Base-by-base conservation (phyloP, 345 rosid genomes). In the Camelina hispida region DNA sequence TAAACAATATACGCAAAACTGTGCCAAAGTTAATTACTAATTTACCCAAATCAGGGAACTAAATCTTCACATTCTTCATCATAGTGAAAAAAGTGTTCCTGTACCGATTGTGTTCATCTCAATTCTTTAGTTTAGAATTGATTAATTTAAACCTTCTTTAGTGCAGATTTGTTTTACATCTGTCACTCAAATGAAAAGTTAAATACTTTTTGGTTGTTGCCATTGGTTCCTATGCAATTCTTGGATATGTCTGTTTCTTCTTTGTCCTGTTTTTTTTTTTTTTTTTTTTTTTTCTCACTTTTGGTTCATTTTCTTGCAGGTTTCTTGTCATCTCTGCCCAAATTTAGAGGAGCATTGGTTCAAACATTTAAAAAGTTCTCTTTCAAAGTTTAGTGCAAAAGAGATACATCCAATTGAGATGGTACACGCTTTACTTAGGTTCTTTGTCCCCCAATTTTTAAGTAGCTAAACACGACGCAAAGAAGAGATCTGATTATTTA, bases 321-420 rank as follows among this genome's bases (percentile, higher is more conserved):
- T 79, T 47, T 80, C 82, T 68, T 75, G 74, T 75, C 81, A 83
- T 81, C 71, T 78, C 73, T 85, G 79, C 79, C 81, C 84, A 71
- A 66, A 78, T 53, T 35, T 77, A 62, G 92, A 86, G 81, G 78
- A 83, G 50, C 78, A 67, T 68, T 72, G 69, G 71, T 70, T 63
- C 56, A 66, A 78, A 55, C 55, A 56, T 79, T 44, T 86, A 73
- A 81, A 58, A 75, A 77, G 87, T 82, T 79, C 91, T 74, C 73
- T 89, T 48, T 72, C 77, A 72, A 89, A 85, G 77, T 68, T 85
- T 52, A 68, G 62, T 68, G 64, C 82, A 81, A 69, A 63, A 32
- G 89, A 83, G 78, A 77, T 78, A 57, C 69, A 81, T 69, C 77
- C 79, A 68, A 23, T 72, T 35, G 50, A 78, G 62, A 80, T 83